Conservation (phyloP, 2,329 filamentous ascomycete species). For the Cladosporium velox region DNA sequence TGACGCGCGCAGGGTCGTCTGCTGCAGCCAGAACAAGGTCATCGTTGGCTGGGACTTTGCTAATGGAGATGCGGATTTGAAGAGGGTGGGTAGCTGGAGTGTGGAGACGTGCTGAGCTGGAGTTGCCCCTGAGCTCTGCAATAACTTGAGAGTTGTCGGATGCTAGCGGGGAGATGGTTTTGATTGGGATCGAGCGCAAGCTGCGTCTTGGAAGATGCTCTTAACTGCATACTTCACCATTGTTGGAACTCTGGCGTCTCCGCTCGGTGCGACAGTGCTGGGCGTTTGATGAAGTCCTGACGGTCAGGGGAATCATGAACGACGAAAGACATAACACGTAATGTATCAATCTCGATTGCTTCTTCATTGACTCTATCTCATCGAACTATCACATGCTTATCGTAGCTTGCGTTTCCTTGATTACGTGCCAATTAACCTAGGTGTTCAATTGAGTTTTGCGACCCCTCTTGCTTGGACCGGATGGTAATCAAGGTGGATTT, state of each 20-base stretch:
- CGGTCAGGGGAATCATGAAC: neutral
- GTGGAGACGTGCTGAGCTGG: conserved; percentile 30
- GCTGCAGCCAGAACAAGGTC: conserved; percentile 84
- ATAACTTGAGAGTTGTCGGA: neutral
- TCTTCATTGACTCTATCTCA: neutral
- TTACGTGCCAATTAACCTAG: neutral
- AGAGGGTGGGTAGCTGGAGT: conserved; percentile 38
- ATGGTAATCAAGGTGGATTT: neutral
- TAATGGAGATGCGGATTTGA: conserved; percentile 70
- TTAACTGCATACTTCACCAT: neutral
- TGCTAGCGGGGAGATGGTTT: neutral
- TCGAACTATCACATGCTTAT: neutral
- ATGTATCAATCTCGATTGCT: conserved; percentile 6
- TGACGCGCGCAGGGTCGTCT: conserved; percentile 88
- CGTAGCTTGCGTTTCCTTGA: too few relatives aligned
- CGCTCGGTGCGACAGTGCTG: neutral
- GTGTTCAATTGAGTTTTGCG: neutral
- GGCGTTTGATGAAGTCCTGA: neutral
- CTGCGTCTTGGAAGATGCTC: neutral
- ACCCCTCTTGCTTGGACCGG: neutral
- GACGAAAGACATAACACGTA: neutral
- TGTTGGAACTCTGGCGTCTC: neutral
- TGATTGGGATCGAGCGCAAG: neutral
- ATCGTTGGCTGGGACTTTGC: conserved; percentile 99
- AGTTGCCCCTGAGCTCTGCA: neutral